phyloP scores from a whole-genome alignment of 495 filamentous ascomycete genomes.

The Baudoinia panamericana region DNA sequence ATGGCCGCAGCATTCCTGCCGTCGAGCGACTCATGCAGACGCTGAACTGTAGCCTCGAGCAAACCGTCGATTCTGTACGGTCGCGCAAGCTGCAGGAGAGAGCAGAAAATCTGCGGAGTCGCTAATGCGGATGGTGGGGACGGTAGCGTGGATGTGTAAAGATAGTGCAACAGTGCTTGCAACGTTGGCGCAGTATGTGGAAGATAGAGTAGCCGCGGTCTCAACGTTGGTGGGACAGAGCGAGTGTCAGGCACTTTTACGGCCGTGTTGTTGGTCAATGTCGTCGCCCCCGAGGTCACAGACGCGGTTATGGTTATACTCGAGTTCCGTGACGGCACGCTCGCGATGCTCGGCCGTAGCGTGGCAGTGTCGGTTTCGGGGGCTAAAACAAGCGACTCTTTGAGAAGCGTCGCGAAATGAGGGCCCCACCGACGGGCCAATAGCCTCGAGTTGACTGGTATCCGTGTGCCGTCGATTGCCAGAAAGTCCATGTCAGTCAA shows the following conservation, averaged over 20 bases:
- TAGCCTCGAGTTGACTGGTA: conserved; percentile 84
- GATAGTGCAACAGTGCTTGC: conserved; percentile 74
- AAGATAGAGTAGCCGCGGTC: conserved; percentile 79
- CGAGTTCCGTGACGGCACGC: conserved; percentile 48
- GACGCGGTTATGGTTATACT: conserved; percentile 74
- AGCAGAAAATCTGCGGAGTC: conserved; percentile 90
- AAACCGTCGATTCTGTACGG: conserved; percentile 89
- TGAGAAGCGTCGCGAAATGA: conserved; percentile 82
- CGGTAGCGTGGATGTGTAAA: conserved; percentile 84
- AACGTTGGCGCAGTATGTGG: conserved; percentile 84
- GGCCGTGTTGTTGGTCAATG: conserved; percentile 38
- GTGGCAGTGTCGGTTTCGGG: conserved; percentile 42
- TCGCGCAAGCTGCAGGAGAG: conserved; percentile 80
- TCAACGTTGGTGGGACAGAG: conserved; percentile 44
- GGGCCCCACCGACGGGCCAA: conserved; percentile 83
- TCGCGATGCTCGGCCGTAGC: conserved; percentile 33
- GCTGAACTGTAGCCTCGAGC: conserved; percentile 79
- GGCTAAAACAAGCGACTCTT: conserved; percentile 52
- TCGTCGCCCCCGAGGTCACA: conserved; percentile 39
- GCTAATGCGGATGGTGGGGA: conserved; percentile 62
- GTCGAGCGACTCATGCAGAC: conserved; percentile 81
- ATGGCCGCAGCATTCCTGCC: conserved; percentile 88
- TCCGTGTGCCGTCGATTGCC: conserved; percentile 74
- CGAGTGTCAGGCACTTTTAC: conserved; percentile 38
- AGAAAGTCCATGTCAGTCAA: conserved; percentile 96